Evolutionary conservation across 73 alveolate genomes (phyloP), one percentile per base, ranked within the genome.

Genomic region (Symbiodinium natans): DNA sequence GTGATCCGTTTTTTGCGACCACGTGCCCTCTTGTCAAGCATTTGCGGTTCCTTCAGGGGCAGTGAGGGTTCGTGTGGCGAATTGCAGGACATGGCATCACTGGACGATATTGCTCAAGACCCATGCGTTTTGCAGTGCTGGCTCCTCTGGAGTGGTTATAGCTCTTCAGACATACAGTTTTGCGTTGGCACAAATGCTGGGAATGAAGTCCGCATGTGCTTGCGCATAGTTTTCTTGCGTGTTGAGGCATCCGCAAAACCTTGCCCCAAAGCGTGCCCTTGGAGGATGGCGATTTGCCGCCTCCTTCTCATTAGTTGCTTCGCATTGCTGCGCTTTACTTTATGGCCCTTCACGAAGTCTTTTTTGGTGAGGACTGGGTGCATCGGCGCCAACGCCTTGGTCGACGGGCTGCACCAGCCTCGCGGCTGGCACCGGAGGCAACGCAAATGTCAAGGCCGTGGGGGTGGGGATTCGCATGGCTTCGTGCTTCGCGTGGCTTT

Each of bases 311-410:
- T 6, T 4, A 23, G 39, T 63, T 63, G 80, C 17, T 11, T 63
- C n/a, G n/a, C n/a, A n/a, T 63, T 63, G 80, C 33, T 0, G 80
- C 27, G 31, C 13, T 9, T 46, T 46, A 59, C 15, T 3, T 8
- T 59, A 59, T 13, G 15, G 77, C 77, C 77, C 29, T n/a, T 8
- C 27, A 59, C 31, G 77, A 13, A 59, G 8, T 59, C 8, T 13
- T n/a, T n/a, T 23, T 38, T 2, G 34, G 31, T n/a, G 8, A 87
- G 94, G 94, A 87, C 85, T 87, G 94, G 94, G 40, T 87, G 63
- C 84, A 59, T 33, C 27, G 94, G 33, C 94, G 94, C 71, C 94
- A 87, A 68, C 94, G 94, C 31, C 48, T 87, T 10, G 39, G 41
- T 56, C 94, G 77, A 0, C 40, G 41, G 11, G 63, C 94, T 5